Evolutionary conservation across 257 asterid species (phyloP).

Genomic region (Nicotiana tabacum): DNA sequence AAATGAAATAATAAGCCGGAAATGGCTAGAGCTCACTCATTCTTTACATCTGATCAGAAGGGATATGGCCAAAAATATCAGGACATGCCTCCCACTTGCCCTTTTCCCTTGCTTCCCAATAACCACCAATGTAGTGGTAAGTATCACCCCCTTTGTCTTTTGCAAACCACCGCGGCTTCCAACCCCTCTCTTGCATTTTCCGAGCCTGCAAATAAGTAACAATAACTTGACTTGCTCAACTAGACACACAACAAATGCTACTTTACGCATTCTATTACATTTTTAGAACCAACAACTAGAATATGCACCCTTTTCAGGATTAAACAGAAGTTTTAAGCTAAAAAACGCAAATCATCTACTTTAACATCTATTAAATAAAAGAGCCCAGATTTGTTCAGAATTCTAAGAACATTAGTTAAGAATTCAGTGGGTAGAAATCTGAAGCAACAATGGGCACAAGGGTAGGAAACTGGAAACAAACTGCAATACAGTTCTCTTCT

Average conservation of each 20-base stretch:
- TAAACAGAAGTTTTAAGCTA: background rate
- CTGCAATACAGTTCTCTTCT: conserved; percentile 6
- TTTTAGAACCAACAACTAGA: background rate
- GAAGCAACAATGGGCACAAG: background rate
- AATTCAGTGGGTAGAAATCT: background rate
- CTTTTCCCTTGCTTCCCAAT: conserved; percentile 88
- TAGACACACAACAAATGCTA: background rate
- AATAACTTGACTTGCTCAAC: background rate
- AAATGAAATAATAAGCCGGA: conserved; percentile 9
- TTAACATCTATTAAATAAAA: background rate
- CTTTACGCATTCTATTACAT: background rate
- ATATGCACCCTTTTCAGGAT: background rate
- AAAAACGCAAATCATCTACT: background rate
- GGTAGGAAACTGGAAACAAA: background rate
- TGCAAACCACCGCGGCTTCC: conserved; percentile 85
- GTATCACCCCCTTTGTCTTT: conserved; percentile 50
- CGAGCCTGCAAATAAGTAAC: conserved; percentile 46
- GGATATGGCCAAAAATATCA: conserved; percentile 73
- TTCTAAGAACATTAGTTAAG: background rate
- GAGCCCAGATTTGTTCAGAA: background rate
- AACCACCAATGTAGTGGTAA: conserved; percentile 70
- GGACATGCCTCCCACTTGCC: conserved; percentile 82
- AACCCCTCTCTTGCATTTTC: conserved; percentile 87
- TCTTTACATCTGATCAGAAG: conserved; percentile 49
- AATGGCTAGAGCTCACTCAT: conserved; percentile 17